Conservation (phyloP, 345 rosid species). For the Anastatica hierochuntica region DNA sequence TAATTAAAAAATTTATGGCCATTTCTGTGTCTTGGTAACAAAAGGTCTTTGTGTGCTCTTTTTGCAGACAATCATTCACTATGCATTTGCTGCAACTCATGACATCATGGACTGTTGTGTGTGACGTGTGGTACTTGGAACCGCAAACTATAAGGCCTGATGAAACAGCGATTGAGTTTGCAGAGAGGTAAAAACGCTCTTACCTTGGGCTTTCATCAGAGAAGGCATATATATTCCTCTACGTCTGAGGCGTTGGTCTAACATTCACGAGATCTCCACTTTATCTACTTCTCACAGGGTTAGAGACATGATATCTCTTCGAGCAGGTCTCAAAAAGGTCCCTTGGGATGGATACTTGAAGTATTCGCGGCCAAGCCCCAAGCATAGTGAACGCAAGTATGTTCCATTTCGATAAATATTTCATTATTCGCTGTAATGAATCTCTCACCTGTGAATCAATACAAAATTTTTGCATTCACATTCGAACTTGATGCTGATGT, state of each 20-base stretch:
- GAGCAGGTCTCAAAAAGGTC: constrained; percentile 92
- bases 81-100: constrained; percentile 94
- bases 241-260: not conserved
- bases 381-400: constrained; percentile 94
- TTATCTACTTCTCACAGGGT: constrained; percentile 41
- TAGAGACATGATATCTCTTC: constrained; percentile 73
- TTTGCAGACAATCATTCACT: constrained; percentile 90
- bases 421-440: too few species aligned
- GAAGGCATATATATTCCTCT: not conserved
- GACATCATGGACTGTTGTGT: constrained; percentile 99
- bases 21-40: constrained; percentile 8
- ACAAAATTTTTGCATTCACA: not conserved
- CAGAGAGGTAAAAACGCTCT: constrained; percentile 63
- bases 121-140: constrained; percentile 98
- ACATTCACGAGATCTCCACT: not conserved
- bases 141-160: constrained; percentile 79
- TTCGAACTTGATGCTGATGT: not conserved
- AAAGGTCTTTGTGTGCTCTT: constrained; percentile 1
- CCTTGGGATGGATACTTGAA: constrained; percentile 99
- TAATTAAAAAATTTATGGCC: not conserved
- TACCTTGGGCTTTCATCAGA: not conserved
- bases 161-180: constrained; percentile 91
- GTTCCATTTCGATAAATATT: constrained; percentile 8
- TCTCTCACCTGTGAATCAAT: too few species aligned
- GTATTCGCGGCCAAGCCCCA: constrained; percentile 89